phyloP scores from a whole-genome alignment of 192 early-diverging fungal species.

The Coemansia sp. region DNA sequence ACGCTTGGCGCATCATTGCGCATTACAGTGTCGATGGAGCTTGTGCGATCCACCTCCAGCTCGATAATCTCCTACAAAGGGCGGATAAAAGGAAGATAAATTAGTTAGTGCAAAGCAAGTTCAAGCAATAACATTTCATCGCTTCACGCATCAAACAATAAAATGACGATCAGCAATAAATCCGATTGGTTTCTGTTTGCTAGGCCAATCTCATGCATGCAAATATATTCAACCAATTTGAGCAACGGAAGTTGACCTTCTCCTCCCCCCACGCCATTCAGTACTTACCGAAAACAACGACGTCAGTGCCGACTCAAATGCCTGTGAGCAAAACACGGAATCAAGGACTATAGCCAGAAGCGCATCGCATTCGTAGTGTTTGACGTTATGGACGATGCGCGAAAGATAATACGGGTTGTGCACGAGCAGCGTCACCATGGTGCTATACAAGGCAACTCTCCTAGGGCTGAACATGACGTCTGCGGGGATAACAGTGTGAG shows the following conservation, averaged over 20 bases:
- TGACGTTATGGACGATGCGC: constrained; percentile 29
- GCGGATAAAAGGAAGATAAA: not conserved
- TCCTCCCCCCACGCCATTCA: no score
- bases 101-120: no score
- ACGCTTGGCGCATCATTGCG: constrained; percentile 53
- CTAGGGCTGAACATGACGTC: constrained; percentile 44
- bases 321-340: constrained; percentile 36
- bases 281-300: constrained; percentile 49
- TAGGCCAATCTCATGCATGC: not conserved
- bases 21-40: constrained; percentile 44
- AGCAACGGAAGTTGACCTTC: no score
- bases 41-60: constrained; percentile 44
- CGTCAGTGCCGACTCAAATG: constrained; percentile 27
- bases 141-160: not conserved
- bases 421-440: constrained; percentile 33
- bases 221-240: not conserved
- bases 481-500: constrained; percentile 35
- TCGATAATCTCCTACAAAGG: constrained; percentile 41
- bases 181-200: not conserved
- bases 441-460: constrained; percentile 34
- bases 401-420: constrained; percentile 44
- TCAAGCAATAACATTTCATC: no score
- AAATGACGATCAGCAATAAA: not conserved
- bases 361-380: constrained; percentile 49
- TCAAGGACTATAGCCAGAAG: constrained; percentile 38